Base-by-base conservation (phyloP, 2,329 filamentous ascomycete species). In the Mycosphaerella sp. region DNA sequence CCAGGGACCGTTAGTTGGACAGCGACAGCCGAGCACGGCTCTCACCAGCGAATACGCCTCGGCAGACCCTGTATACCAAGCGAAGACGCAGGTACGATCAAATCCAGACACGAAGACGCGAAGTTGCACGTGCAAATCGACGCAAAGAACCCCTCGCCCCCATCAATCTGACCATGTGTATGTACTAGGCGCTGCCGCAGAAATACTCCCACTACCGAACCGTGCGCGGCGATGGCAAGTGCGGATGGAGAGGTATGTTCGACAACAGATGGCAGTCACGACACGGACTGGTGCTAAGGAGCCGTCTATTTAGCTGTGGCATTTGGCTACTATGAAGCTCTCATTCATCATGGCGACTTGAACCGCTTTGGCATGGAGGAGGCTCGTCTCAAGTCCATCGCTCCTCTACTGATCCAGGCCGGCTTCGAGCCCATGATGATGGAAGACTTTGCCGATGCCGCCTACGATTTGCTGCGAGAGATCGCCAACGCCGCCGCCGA, bases 151-250 rank as follows among this genome's bases (percentile, higher is more conserved):
- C 14, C 14, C 14, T 1, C 21, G 2, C 21, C 8, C 29, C 7
- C 11, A 23, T 17, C 12, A 10, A 10, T 47, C 42, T 50, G 45
- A 53, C 48, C 45, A 34, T 23, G 40, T 43, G 43, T 43, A 29
- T 21, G 21, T 21, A 21, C 48, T 50, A 95, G 90, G 80, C 84
- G 17, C 79, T 98, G 51, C 86, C 90, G 6, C 79, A 85, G 64
- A 89, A 86, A 53, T 95, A 95, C 71, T 87, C 89, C 17, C 85
- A 90, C 69, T 95, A 92, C 68, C 88, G 93, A 52, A 85, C 85
- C 9, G 83, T 95, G 69, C 85, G 87, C 71, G 92, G 93, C 50
- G 92, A 97, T 73, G 93, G 93, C 55, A 95, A 95, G 69, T 97
- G 93, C 73, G 93, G 92, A 66, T 97, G 93, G 92, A 83, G 92